Base-by-base conservation (phyloP, 768 basidiomycete species). In the Mycena venus region DNA sequence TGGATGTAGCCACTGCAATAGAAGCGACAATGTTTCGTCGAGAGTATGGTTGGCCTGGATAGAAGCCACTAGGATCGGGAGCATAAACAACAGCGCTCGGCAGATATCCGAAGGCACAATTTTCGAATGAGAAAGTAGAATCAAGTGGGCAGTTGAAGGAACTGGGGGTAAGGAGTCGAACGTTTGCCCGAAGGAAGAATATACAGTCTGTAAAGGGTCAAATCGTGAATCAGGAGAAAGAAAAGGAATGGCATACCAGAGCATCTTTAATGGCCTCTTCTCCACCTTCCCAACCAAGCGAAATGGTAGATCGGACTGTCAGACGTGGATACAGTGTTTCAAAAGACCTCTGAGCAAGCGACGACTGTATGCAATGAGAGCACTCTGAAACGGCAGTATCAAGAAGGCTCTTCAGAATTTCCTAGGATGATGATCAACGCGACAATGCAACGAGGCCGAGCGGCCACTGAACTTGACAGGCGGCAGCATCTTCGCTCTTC, bases 21-120 rank as follows among this genome's bases (percentile, higher is more conserved):
- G 86, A 59, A 93, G 76, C 17, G 90, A 86, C 23, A 95, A 82
- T 1, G 89, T 83, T 77, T 93, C 91, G 75, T 93, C 92, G 23
- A 94, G 79, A 4, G 88, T 84, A 32, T 83, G 76, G 75, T 90
- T 91, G 9, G 87, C 80, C 77, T 91, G 90, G 25, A 95, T 80
- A 3, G 89, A 89, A 17, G 85, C 79, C 31, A 92, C 72, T 21
- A 93, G 74, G 5, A 87, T 74, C 0, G 86, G 87, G n/a, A 86
- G 78, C 32, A 90, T 66, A 31, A 83, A 80, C 0, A 79, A 63
- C 3, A 88, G 76, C 2, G 83, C 32, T 49, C 72, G 71, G 17
- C 63, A 38, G 23, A 79, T 56, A 38, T 81, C 74, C 11, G 70
- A 59, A 0, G 77, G 68, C 3, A 66, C 29, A 7, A 69, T 61